Conservation (phyloP, 1,284 basidiomycete species). For the Austroboletus novae-zelandiae region DNA sequence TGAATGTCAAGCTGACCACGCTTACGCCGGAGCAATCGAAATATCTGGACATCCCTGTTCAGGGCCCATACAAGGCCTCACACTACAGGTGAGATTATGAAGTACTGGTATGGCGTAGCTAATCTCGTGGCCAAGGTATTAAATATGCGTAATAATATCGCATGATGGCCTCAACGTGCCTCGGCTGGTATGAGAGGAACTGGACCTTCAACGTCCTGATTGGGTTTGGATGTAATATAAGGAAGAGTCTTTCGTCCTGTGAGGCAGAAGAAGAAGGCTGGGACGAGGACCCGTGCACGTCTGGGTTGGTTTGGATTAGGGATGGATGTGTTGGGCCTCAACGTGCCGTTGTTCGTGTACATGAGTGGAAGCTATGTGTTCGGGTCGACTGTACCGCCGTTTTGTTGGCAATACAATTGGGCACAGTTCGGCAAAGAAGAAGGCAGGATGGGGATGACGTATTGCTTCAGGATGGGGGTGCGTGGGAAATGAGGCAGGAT, state of each 20-base stretch:
- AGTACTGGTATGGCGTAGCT: conserved; percentile 6
- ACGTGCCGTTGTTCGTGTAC: conserved; percentile 30
- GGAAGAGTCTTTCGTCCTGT: conserved; percentile 33
- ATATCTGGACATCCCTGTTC: conserved; percentile 89
- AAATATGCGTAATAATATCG: conserved; percentile 26
- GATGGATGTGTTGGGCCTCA: conserved; percentile 33
- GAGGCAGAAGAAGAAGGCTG: conserved; percentile 21
- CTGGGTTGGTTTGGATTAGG: conserved; percentile 7
- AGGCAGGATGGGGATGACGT: not conserved
- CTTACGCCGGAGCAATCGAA: conserved; percentile 78
- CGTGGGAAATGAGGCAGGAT: conserved; percentile 39
- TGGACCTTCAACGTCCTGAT: conserved; percentile 63
- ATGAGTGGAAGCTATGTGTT: not conserved
- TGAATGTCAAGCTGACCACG: conserved; percentile 92
- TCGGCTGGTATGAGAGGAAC: conserved; percentile 49
- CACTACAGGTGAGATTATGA: conserved; percentile 66
- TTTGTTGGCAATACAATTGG: too few relatives aligned
- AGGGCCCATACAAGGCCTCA: conserved; percentile 91
- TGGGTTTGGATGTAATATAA: conserved; percentile 31
- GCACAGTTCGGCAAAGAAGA: too few relatives aligned
- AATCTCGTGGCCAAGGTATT: conserved; percentile 47
- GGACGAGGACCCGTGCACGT: conserved; percentile 9
- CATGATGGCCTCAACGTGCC: conserved; percentile 75
- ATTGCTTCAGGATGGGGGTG: not conserved
- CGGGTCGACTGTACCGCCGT: too few relatives aligned